These are phyloP conservation scores for Russula griseocarnosa DNA, from an alignment of 768 basidiomycete genomes.

Conservation along the genomic window DNA sequence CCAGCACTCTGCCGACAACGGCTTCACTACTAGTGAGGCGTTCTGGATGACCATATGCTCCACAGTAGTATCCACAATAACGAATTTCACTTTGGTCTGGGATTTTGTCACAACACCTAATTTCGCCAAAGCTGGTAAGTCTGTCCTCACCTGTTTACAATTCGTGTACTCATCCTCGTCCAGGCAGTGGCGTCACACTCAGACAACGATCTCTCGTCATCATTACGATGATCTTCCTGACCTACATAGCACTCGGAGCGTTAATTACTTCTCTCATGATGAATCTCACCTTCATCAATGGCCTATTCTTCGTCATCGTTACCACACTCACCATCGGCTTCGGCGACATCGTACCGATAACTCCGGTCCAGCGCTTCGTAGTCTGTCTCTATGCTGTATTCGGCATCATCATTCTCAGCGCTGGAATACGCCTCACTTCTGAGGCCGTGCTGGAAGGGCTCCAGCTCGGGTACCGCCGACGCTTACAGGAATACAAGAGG, in stretches of 20 bases:
- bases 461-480: conserved; percentile 58
- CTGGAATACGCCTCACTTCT: conserved; percentile 32
- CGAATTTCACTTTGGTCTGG: conserved; percentile 61
- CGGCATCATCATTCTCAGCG: conserved; percentile 58
- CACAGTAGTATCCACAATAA: conserved; percentile 59
- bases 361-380: conserved; percentile 53
- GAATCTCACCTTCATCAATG: conserved; percentile 60
- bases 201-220: conserved; percentile 80
- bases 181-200: conserved; percentile 75
- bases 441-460: conserved; percentile 72
- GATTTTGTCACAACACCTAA: conserved; percentile 59
- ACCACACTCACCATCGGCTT: conserved; percentile 68
- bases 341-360: conserved; percentile 64
- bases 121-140: conserved; percentile 60
- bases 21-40: conserved; percentile 61
- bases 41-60: conserved; percentile 80
- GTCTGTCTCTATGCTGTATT: conserved; percentile 53
- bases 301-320: conserved; percentile 72
- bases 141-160: not conserved
- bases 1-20: conserved; percentile 55
- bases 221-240: conserved; percentile 67
- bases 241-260: conserved; percentile 70
- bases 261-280: conserved; percentile 53
- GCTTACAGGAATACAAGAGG: conserved; percentile 45
- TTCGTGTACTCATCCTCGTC: conserved; percentile 15